Evolutionary conservation across 192 early-diverging fungal genomes (phyloP), one percentile per base, ranked within the genome.

Genomic region (Anaeromyces robustus): DNA sequence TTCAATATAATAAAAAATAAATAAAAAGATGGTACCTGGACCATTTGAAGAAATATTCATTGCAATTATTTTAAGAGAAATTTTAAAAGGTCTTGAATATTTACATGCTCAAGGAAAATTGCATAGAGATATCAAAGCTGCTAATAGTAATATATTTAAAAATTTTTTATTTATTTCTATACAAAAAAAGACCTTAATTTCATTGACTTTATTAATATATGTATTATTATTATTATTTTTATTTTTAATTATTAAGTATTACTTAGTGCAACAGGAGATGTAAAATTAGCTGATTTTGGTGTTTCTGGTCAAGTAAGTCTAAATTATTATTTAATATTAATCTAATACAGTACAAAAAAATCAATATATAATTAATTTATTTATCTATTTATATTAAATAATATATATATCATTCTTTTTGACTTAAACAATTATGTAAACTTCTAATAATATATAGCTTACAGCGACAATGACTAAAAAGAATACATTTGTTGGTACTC

Each of bases 221-320:
- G 31, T 83, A 59, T 32, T 83, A 39, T 83, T 12, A 28, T 29
- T 87, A 94, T 94, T 18, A 96, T 34, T 34, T 34, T 7, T 34
- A 7, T 34, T 7, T 34, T 34, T 34, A 34, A 7, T 34, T 34
- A 95, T 29, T 97, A 97, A 84, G 89, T 99, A 19, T 85, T 91
- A 31, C 88, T 92, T 80, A 92, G 88, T 77, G 82, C 86, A 39
- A 93, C 89, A 82, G 96, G 89, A 18, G 91, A 93, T 79, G 92
- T 99, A 77, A 99, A 98, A 85, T 88, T 99, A 79, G 96, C 96
- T 5, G 97, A 99, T 88, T 99, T 99, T 90, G 97, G 97, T 16
- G 97, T 99, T n/a, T 94, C 95, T 30, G 95, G 96, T 30, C 96
- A 98, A 86, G 87, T 94, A 82, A 85, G 85, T 29, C 82, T 83